phyloP scores from a whole-genome alignment of 1,284 basidiomycete species.

The Melampsora americana region DNA sequence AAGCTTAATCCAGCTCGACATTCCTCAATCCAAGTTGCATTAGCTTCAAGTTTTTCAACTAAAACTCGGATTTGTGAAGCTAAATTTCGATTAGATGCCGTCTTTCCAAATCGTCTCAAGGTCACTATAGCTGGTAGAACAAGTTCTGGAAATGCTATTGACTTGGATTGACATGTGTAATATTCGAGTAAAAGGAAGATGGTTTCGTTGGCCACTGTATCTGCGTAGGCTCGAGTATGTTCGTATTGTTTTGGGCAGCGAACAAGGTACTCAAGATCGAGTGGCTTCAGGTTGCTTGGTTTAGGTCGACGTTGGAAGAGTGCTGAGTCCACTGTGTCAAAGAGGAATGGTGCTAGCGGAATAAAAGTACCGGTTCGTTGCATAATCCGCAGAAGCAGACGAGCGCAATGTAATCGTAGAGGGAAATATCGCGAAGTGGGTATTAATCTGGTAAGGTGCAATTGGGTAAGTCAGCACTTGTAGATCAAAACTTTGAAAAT shows the following conservation, averaged over 20 bases:
- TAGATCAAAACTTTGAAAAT: slow-evolving; percentile 45
- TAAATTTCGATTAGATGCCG: slow-evolving; percentile 16
- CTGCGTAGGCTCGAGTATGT: slow-evolving; percentile 80
- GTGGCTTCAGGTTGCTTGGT: slow-evolving; percentile 78
- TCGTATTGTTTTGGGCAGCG: slow-evolving; percentile 83
- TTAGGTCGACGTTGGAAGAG: slow-evolving; percentile 75
- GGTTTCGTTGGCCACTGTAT: slow-evolving; percentile 78
- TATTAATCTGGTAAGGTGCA: slow-evolving; percentile 66
- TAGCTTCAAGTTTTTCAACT: slow-evolving; percentile 39
- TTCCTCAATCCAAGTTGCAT: slow-evolving; percentile 14
- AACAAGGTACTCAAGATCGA: slow-evolving; percentile 83
- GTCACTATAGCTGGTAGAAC: slow-evolving; percentile 75
- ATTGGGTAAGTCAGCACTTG: too few species aligned
- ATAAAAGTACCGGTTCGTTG: slow-evolving; percentile 81
- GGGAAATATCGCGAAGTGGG: slow-evolving; percentile 76
- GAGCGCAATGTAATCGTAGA: slow-evolving; percentile 70
- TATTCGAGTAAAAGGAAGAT: slow-evolving; percentile 76
- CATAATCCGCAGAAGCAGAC: slow-evolving; percentile 69
- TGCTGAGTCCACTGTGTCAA: slow-evolving; percentile 78
- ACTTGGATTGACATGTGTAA: slow-evolving; percentile 62
- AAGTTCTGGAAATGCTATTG: slow-evolving; percentile 90
- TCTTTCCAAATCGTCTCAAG: slow-evolving; percentile 68
- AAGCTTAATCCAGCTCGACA: slow-evolving; percentile 13
- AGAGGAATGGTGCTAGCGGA: slow-evolving; percentile 77
- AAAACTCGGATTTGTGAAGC: slow-evolving; percentile 8